Conservation (phyloP, 2,329 filamentous ascomycete genomes). For the Nothopassalora personata region DNA sequence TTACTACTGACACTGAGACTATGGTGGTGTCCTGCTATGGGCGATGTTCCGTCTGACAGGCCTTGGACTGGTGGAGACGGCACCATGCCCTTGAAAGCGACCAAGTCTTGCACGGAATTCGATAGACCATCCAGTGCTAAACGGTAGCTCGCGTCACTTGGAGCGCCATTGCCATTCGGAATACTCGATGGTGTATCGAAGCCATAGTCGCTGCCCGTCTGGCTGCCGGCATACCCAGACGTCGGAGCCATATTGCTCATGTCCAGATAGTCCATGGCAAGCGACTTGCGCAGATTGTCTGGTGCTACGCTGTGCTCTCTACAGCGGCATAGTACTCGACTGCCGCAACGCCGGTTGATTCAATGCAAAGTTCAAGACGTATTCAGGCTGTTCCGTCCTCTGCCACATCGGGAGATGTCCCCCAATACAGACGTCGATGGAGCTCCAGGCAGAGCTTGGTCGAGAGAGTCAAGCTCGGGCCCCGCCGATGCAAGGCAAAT, state of each 20-base stretch:
- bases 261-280: slow-evolving; percentile 16
- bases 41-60: slow-evolving; percentile 18
- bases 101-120: slow-evolving; percentile 9
- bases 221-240: slow-evolving; percentile 25
- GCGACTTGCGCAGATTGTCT: background rate
- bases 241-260: slow-evolving; percentile 17
- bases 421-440: background rate
- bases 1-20: slow-evolving; percentile 30
- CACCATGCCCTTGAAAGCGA: slow-evolving; percentile 12
- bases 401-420: background rate
- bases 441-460: background rate
- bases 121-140: slow-evolving; percentile 10
- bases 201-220: slow-evolving; percentile 26
- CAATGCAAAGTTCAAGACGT: background rate
- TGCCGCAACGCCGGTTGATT: background rate
- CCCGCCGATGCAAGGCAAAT: background rate
- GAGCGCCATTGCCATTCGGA: slow-evolving; percentile 13
- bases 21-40: slow-evolving; percentile 20
- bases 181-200: slow-evolving; percentile 24
- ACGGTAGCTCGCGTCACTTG: slow-evolving; percentile 9
- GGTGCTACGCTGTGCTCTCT: background rate
- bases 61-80: slow-evolving; percentile 14
- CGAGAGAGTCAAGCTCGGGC: background rate
- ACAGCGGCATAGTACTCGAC: background rate
- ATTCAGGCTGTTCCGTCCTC: background rate